These are phyloP conservation scores for Aspergillus sp. DNA, from an alignment of 2,329 filamentous ascomycete species.

Conservation along the genomic window DNA sequence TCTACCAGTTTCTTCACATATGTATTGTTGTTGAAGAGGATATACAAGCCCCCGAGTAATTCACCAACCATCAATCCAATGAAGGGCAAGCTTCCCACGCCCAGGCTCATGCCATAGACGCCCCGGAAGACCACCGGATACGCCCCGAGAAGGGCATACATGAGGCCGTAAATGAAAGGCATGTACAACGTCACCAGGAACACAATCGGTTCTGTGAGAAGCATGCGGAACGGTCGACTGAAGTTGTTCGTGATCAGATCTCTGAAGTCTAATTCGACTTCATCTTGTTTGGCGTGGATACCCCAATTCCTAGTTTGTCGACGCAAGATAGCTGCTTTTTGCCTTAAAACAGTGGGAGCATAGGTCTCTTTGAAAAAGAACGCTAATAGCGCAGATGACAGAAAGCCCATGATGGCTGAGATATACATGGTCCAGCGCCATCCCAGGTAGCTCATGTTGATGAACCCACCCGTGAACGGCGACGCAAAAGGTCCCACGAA, in stretches of 20 bases:
- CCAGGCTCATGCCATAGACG: constrained; percentile 24
- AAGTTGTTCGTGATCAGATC: constrained; percentile 44
- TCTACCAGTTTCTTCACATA: constrained; percentile 24
- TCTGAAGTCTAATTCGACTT: constrained; percentile 45
- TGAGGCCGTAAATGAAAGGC: constrained; percentile 26
- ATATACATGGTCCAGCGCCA: constrained; percentile 50
- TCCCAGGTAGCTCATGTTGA: constrained; percentile 40
- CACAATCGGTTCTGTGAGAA: constrained; percentile 36
- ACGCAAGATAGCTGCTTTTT: constrained; percentile 42
- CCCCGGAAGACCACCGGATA: constrained; percentile 23
- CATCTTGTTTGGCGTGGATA: constrained; percentile 49
- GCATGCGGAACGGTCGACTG: constrained; percentile 33
- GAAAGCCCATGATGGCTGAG: constrained; percentile 47
- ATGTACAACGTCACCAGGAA: constrained; percentile 25
- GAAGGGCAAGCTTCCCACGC: constrained; percentile 23
- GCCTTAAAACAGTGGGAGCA: constrained; percentile 34
- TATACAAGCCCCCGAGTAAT: constrained; percentile 19
- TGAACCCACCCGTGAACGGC: constrained; percentile 47
- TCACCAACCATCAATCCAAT: constrained; percentile 24
- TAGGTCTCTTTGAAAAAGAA: constrained; percentile 49
- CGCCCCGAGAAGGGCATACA: constrained; percentile 23
- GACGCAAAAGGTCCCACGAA: constrained; percentile 44
- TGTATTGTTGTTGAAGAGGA: constrained; percentile 15
- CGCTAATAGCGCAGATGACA: constrained; percentile 29
- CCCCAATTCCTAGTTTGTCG: constrained; percentile 52